Percentiles rank a stretch among this genome's conserved stretches.
Conservation (phyloP, 2,329 filamentous ascomycete genomes). For the Fusarium paranaense region DNA sequence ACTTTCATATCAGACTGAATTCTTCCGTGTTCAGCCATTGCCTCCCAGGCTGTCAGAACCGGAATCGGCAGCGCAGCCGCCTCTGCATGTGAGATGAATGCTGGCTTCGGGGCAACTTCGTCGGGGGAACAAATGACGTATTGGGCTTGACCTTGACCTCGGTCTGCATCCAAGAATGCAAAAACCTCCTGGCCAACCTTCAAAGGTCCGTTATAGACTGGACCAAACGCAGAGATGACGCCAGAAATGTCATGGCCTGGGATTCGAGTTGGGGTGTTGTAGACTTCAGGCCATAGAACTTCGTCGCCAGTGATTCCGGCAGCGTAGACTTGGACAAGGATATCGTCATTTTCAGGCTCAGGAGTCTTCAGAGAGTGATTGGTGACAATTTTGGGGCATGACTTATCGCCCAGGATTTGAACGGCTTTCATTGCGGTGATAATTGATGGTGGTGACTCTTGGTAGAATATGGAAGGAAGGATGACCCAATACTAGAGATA, state of each 20-base stretch:
- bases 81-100: neutral
- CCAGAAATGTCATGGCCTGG: slow-evolving; percentile 53
- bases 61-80: slow-evolving; percentile 19
- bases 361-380: slow-evolving; percentile 34
- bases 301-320: slow-evolving; percentile 52
- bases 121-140: neutral
- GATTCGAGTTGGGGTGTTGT: slow-evolving; percentile 42
- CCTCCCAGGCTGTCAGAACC: slow-evolving; percentile 20
- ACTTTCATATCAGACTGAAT: neutral
- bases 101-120: slow-evolving; percentile 9
- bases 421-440: slow-evolving; percentile 48
- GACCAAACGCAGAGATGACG: slow-evolving; percentile 39
- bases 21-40: neutral
- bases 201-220: neutral
- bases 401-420: slow-evolving; percentile 44
- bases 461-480: neutral
- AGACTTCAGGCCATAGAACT: slow-evolving; percentile 49
- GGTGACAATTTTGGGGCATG: slow-evolving; percentile 29
- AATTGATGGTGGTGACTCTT: neutral
- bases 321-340: slow-evolving; percentile 49
- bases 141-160: slow-evolving; percentile 8
- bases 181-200: neutral
- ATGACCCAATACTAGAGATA: neutral
- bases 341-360: slow-evolving; percentile 11
- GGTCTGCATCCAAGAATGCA: neutral